Evolutionary conservation across 352 stramenopile genomes (phyloP).

Genomic region (Globisporangium acanthophoron): DNA sequence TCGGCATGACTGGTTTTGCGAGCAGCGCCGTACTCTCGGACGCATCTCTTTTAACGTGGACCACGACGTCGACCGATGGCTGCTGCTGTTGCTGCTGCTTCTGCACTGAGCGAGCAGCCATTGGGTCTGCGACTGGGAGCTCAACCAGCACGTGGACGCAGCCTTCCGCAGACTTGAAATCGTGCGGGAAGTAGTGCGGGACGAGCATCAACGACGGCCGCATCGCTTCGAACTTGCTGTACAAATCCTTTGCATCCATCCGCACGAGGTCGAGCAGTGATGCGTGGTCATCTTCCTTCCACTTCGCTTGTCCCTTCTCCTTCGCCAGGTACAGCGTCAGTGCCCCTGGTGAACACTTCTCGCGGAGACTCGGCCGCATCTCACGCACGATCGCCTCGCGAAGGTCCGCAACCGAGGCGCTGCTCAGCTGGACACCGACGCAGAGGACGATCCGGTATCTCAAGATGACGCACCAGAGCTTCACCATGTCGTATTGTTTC

Average conservation of each 20-base stretch:
- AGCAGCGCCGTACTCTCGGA: background rate
- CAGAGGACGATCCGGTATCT: background rate
- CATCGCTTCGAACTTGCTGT: background rate
- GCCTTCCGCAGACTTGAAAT: background rate
- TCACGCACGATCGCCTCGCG: background rate
- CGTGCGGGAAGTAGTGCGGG: background rate
- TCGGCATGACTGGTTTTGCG: background rate
- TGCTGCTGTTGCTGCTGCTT: background rate
- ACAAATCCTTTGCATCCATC: background rate
- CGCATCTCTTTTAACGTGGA: background rate
- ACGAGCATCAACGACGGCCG: background rate
- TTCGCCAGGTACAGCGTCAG: conserved; percentile 1
- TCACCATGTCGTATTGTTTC: background rate
- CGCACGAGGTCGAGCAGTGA: background rate
- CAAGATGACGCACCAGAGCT: background rate
- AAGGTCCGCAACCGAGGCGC: background rate
- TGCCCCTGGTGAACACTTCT: background rate
- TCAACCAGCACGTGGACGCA: background rate
- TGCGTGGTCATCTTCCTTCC: background rate
- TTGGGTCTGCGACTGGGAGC: background rate
- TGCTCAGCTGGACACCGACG: background rate
- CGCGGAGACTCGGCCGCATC: background rate
- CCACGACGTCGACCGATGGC: background rate
- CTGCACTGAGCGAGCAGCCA: background rate
- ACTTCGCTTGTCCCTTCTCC: background rate